These are phyloP conservation scores for Pyricularia pennisetigena DNA, from an alignment of 2,329 filamentous ascomycete genomes.

Conservation along the genomic window DNA sequence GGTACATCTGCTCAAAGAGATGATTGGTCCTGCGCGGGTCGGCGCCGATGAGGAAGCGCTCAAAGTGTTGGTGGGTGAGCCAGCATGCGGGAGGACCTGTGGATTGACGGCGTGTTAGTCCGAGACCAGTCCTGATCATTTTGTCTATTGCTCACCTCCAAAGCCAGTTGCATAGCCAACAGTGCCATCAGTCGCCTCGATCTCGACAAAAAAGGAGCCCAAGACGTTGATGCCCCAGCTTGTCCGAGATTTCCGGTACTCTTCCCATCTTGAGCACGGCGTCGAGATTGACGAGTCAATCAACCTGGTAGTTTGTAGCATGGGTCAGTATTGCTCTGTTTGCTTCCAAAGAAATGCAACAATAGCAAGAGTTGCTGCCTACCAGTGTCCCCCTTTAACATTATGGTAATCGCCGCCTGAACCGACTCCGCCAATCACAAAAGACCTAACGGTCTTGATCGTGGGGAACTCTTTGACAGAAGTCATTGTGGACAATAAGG, in stretches of 20 bases:
- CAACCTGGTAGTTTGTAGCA: slow-evolving; percentile 49
- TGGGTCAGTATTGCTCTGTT: background rate
- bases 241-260: slow-evolving; percentile 79
- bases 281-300: slow-evolving; percentile 89
- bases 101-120: background rate
- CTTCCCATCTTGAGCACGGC: slow-evolving; percentile 80
- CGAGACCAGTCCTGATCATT: too few species aligned
- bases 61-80: slow-evolving; percentile 88
- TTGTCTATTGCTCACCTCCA: slow-evolving; percentile 47
- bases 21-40: slow-evolving; percentile 88
- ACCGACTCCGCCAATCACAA: slow-evolving; percentile 54
- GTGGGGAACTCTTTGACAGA: slow-evolving; percentile 54
- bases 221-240: slow-evolving; percentile 95
- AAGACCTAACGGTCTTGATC: slow-evolving; percentile 67
- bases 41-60: slow-evolving; percentile 79
- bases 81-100: slow-evolving; percentile 80
- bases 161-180: slow-evolving; percentile 92
- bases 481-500: slow-evolving; percentile 25
- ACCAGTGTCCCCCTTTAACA: slow-evolving; percentile 66
- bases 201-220: slow-evolving; percentile 83
- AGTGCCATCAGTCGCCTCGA: slow-evolving; percentile 83
- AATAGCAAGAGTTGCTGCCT: slow-evolving; percentile 14
- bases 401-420: slow-evolving; percentile 82
- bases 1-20: slow-evolving; percentile 94
- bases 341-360: background rate